Evolutionary conservation across 257 asterid genomes (phyloP).

Genomic region (Solanum sparsipilum): DNA sequence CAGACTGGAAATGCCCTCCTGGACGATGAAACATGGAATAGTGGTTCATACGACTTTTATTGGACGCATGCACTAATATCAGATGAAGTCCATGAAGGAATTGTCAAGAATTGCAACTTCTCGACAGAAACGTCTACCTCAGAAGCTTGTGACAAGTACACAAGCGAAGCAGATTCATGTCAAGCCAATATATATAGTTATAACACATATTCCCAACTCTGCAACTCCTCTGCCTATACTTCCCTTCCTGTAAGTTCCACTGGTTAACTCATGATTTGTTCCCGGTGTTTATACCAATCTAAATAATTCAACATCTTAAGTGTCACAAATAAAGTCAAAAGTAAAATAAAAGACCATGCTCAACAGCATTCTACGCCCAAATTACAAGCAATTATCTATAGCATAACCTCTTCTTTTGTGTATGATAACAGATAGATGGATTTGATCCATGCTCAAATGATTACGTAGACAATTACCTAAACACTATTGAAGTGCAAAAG

Average conservation of each 20-base stretch:
- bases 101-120: slow-evolving; percentile 37
- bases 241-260: background rate
- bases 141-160: slow-evolving; percentile 3
- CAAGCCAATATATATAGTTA: slow-evolving; percentile 14
- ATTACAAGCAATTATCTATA: background rate
- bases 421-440: slow-evolving; percentile 16
- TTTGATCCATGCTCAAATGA: slow-evolving; percentile 47
- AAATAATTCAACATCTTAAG: background rate
- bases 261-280: background rate
- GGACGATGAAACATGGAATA: slow-evolving; percentile 13
- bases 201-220: slow-evolving; percentile 45
- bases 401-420: background rate
- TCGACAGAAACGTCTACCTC: background rate
- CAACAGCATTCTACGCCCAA: background rate
- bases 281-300: background rate
- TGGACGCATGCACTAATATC: slow-evolving; percentile 60
- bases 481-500: slow-evolving; percentile 36
- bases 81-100: slow-evolving; percentile 43
- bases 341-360: background rate
- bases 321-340: background rate
- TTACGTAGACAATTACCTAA: slow-evolving; percentile 27
- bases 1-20: slow-evolving; percentile 63
- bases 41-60: slow-evolving; percentile 32
- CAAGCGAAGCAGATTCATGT: slow-evolving; percentile 6
- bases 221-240: slow-evolving; percentile 9